Evolutionary conservation across 192 early-diverging fungal species (phyloP), one percentile per base, ranked within the genome.

Genomic region (Chytriomyces sp.): DNA sequence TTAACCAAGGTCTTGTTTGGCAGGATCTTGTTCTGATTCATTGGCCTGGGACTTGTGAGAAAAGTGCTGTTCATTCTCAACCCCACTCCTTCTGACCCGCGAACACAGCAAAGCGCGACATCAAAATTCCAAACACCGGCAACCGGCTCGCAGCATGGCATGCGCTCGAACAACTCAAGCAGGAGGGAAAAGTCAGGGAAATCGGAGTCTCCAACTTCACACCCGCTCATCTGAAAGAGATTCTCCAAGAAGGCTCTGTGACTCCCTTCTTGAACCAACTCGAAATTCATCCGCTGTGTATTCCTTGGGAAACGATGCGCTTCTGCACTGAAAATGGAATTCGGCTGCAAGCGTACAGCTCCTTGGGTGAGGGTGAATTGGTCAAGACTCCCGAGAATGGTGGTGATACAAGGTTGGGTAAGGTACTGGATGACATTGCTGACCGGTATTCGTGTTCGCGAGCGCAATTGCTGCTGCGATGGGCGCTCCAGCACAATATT

Each of bases 121-220:
- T 73, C 13, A n/a, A 50, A n/a, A 62, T 74, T 43, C 74, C 79
- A 0, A 71, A 67, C 49, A 69, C 50, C 8, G 68, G 53, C 9
- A 69, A 80, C 71, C 74, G 82, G 3, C 69, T 28, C 11, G 81
- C 50, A 28, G 79, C 79, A 13, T 86, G 82, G 82, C 68, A 64
- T 0, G 85, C 85, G 7, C 77, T 86, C 35, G 78, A 84, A 67
- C 50, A 57, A 13, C 71, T 81, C 45, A 24, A 69, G 60, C 77
- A 74, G 18, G 79, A 82, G 45, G 82, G 84, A 0, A 72, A 84
- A 69, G 87, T 85, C 70, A 82, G 86, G 45, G 82, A 81, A 46
- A 93, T 94, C 67, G 93, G 93, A 10, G 90, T 94, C 0, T 88
- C 85, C 47, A 94, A 94, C 64, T 92, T 88, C 81, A 78, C 83